These are phyloP conservation scores for Colletotrichum higginsianum DNA, from an alignment of 2,329 filamentous ascomycete species.

Conservation along the genomic window DNA sequence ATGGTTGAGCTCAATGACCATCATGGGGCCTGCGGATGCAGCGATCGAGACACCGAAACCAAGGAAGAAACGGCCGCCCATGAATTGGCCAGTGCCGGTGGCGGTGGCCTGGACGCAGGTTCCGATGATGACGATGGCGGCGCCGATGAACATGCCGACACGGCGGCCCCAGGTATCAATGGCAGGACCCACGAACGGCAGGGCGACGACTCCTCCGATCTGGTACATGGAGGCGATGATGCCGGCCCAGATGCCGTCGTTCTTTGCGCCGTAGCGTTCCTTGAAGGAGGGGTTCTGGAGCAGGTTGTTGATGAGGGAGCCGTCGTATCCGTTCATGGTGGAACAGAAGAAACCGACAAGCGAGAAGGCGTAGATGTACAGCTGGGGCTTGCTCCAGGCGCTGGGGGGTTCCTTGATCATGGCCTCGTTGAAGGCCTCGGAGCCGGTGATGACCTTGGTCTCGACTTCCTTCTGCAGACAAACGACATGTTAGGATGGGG, in stretches of 20 bases:
- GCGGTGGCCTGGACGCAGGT: constrained; percentile 62
- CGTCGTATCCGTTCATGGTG: constrained; percentile 68
- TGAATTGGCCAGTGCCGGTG: constrained; percentile 57
- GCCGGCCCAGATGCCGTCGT: constrained; percentile 63
- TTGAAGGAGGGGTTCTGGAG: constrained; percentile 59
- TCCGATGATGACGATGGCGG: constrained; percentile 59
- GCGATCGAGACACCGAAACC: constrained; percentile 69
- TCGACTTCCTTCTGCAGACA: constrained; percentile 44
- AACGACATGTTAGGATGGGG: background rate
- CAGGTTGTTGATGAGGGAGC: constrained; percentile 65
- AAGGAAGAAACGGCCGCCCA: constrained; percentile 73
- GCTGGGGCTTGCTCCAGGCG: constrained; percentile 56
- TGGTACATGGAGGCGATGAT: constrained; percentile 67
- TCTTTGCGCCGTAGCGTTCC: constrained; percentile 56
- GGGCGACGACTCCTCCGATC: constrained; percentile 63
- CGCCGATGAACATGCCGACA: constrained; percentile 61
- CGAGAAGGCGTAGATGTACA: constrained; percentile 61
- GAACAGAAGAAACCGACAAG: constrained; percentile 65
- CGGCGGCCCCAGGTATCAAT: constrained; percentile 64
- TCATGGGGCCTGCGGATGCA: constrained; percentile 62
- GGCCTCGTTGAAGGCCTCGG: constrained; percentile 69
- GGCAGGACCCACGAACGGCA: constrained; percentile 62
- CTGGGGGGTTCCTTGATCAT: constrained; percentile 66
- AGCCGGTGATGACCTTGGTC: constrained; percentile 64
- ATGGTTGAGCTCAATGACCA: constrained; percentile 63